Evolutionary conservation across 2,329 filamentous ascomycete species (phyloP).

Genomic region (Xylariaceae sp.): DNA sequence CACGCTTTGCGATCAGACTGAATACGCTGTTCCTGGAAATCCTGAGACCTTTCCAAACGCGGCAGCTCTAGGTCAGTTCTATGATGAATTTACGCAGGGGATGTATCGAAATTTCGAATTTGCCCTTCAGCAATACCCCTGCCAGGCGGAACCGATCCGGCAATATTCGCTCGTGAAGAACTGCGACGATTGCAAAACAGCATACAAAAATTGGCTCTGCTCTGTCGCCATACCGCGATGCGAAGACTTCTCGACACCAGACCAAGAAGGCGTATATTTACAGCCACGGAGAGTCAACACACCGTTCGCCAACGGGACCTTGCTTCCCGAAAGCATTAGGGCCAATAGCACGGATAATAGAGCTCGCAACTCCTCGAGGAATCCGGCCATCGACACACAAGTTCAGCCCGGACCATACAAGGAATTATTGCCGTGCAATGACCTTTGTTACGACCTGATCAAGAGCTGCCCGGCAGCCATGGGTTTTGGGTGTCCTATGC

Average conservation of each 20-base stretch:
- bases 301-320: slow-evolving; percentile 62
- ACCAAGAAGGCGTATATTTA: slow-evolving; percentile 35
- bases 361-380: slow-evolving; percentile 55
- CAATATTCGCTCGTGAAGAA: slow-evolving; percentile 73
- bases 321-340: slow-evolving; percentile 31
- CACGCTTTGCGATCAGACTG: slow-evolving; percentile 79
- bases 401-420: slow-evolving; percentile 86
- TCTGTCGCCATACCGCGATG: slow-evolving; percentile 88
- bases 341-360: slow-evolving; percentile 19
- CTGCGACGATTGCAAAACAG: slow-evolving; percentile 67
- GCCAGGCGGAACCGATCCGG: slow-evolving; percentile 65
- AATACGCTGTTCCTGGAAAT: slow-evolving; percentile 87
- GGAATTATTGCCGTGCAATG: slow-evolving; percentile 81
- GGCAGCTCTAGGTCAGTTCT: slow-evolving; percentile 58
- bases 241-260: slow-evolving; percentile 62
- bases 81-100: slow-evolving; percentile 64
- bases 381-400: slow-evolving; percentile 59
- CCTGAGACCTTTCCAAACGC: slow-evolving; percentile 51
- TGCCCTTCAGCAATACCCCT: slow-evolving; percentile 76
- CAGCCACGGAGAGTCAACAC: slow-evolving; percentile 65
- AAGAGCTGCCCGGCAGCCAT: slow-evolving; percentile 74
- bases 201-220: slow-evolving; percentile 95
- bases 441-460: slow-evolving; percentile 80
- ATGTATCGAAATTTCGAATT: slow-evolving; percentile 75
- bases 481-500: slow-evolving; percentile 65